phyloP scores from a whole-genome alignment of 345 rosid genomes.

The Lepidium africanum region DNA sequence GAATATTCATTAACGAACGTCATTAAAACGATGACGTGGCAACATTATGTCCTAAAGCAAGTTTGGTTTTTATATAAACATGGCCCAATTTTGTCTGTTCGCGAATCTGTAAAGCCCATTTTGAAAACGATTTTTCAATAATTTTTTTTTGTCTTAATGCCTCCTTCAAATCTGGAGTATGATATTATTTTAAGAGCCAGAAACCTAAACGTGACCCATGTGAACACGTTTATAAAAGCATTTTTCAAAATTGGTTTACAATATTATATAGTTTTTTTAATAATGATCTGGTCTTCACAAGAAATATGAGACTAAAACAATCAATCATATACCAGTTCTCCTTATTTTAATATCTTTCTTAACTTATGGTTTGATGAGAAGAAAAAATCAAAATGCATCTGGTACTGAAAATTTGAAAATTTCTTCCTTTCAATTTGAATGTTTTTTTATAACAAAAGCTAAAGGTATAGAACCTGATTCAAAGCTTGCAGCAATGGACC shows the following conservation, averaged over 20 bases:
- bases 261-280: not conserved
- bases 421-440: not conserved
- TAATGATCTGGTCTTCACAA: not conserved
- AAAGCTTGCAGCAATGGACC: constrained; percentile 14
- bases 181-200: not conserved
- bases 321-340: not conserved
- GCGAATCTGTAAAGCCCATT: constrained; percentile 27
- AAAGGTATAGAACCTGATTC: constrained; percentile 21
- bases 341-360: not conserved
- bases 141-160: not conserved
- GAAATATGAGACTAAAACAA: not conserved
- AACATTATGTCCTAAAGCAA: not conserved
- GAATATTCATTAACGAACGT: constrained; percentile 24
- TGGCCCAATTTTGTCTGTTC: constrained; percentile 26
- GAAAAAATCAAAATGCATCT: constrained; percentile 3
- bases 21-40: constrained; percentile 15
- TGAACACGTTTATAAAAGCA: constrained; percentile 5
- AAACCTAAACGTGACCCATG: constrained; percentile 15
- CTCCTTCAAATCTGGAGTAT: not conserved
- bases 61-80: not conserved
- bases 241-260: not conserved
- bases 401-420: not conserved
- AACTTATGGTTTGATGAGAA: not conserved
- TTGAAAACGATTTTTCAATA: not conserved
- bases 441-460: not conserved